A percentile compares a stretch with the other conserved stretches of the same genome.
These are phyloP conservation scores for Thelephora ganbajun DNA, from an alignment of 768 basidiomycete genomes.

Conservation along the genomic window DNA sequence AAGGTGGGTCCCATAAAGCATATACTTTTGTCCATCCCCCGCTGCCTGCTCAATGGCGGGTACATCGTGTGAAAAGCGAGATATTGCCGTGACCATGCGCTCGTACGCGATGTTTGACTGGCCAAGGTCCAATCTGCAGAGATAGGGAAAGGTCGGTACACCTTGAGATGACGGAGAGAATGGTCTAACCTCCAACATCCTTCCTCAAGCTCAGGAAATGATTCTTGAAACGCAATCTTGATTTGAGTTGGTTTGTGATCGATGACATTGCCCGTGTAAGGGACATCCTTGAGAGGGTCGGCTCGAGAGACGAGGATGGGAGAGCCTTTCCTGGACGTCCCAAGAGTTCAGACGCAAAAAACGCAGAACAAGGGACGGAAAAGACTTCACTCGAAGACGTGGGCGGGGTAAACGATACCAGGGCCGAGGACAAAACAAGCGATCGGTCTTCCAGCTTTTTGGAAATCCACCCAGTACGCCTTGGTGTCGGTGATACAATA, in stretches of 20 bases:
- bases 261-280: constrained; percentile 42
- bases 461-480: constrained; percentile 57
- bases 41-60: constrained; percentile 19
- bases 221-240: constrained; percentile 41
- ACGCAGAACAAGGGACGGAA: constrained; percentile 4
- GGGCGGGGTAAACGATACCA: constrained; percentile 45
- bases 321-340: constrained; percentile 44
- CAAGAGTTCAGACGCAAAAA: constrained; percentile 1
- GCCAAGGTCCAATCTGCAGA: constrained; percentile 48
- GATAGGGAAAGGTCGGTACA: neutral
- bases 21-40: constrained; percentile 18
- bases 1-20: constrained; percentile 58
- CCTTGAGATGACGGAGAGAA: neutral
- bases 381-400: constrained; percentile 51
- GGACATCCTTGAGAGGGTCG: constrained; percentile 45
- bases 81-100: constrained; percentile 58
- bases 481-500: constrained; percentile 54
- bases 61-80: constrained; percentile 35
- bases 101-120: constrained; percentile 49
- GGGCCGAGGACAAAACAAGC: constrained; percentile 55
- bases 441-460: constrained; percentile 48
- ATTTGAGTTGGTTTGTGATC: constrained; percentile 36
- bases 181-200: constrained; percentile 32
- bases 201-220: constrained; percentile 24
- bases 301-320: constrained; percentile 49